Evolutionary conservation across 805 yeast species (phyloP).

Genomic region (Kazachstania kunashirensis): DNA sequence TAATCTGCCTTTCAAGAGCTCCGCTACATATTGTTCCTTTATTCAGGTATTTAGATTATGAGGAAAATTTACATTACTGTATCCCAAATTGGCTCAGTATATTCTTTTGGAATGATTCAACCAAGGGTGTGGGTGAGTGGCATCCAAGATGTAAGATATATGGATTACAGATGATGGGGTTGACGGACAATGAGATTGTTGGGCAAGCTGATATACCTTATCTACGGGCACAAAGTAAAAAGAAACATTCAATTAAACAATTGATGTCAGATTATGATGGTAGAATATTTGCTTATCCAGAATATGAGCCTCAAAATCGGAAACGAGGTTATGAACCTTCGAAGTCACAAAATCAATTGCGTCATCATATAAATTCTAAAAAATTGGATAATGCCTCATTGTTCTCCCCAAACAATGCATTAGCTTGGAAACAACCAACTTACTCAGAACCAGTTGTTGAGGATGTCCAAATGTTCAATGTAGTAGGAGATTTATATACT

Average conservation of each 20-base stretch:
- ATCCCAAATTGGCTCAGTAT: slow-evolving; percentile 95
- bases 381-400: background rate
- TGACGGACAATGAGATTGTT: slow-evolving; percentile 81
- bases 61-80: slow-evolving; percentile 50
- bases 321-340: background rate
- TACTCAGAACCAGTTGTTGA: slow-evolving; percentile 20
- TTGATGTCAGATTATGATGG: slow-evolving; percentile 64
- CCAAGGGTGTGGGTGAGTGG: slow-evolving; percentile 50
- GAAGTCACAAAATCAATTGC: background rate
- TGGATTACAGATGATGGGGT: slow-evolving; percentile 96
- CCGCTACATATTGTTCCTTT: slow-evolving; percentile 90
- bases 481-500: slow-evolving; percentile 16
- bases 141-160: slow-evolving; percentile 90
- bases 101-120: slow-evolving; percentile 69
- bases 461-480: slow-evolving; percentile 17
- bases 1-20: slow-evolving; percentile 79
- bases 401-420: slow-evolving; percentile 8
- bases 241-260: slow-evolving; percentile 38
- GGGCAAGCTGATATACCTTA: slow-evolving; percentile 53
- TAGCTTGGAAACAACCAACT: slow-evolving; percentile 23
- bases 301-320: background rate
- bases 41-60: slow-evolving; percentile 55
- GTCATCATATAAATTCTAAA: background rate
- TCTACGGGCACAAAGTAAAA: slow-evolving; percentile 30
- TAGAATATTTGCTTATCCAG: slow-evolving; percentile 34